Conservation (phyloP, 805 yeast genomes). For the Tetrapisispora iriomotensis region DNA sequence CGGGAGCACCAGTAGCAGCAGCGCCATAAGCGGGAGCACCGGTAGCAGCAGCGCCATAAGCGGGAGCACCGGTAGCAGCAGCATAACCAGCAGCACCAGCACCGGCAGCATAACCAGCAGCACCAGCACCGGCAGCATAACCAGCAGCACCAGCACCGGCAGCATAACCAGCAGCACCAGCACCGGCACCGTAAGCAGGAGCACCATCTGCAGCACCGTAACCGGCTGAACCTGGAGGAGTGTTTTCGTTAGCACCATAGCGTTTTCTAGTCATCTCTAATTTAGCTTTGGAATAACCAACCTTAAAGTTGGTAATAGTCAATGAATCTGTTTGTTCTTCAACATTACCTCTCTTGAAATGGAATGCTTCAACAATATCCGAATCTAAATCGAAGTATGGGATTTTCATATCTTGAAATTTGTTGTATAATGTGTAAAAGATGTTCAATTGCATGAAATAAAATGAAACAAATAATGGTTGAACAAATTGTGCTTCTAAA, state of each 20-base stretch:
- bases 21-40: conserved; percentile 4
- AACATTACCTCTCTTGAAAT: conserved; percentile 75
- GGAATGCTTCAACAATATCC: conserved; percentile 76
- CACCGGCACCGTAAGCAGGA: conserved; percentile 22
- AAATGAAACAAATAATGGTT: conserved; percentile 86
- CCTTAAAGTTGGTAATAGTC: conserved; percentile 82
- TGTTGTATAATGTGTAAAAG: conserved; percentile 81
- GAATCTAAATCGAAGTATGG: conserved; percentile 85
- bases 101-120: conserved; percentile 6
- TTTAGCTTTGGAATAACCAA: conserved; percentile 79
- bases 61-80: conserved; percentile 14
- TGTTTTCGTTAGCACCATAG: conserved; percentile 37
- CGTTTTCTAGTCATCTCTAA: conserved; percentile 75
- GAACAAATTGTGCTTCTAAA: conserved; percentile 84
- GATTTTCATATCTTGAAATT: conserved; percentile 93
- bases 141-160: conserved; percentile 18
- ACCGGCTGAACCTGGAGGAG: conserved; percentile 12
- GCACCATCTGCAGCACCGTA: conserved; percentile 23
- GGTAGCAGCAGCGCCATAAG: conserved; percentile 7
- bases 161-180: conserved; percentile 14
- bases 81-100: conserved; percentile 4
- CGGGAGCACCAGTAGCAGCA: conserved; percentile 8
- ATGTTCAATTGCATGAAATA: conserved; percentile 97
- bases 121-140: conserved; percentile 22
- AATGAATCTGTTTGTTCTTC: conserved; percentile 85